Base-by-base conservation (phyloP, 2,329 filamentous ascomycete genomes). In the Sporothrix phasma region DNA sequence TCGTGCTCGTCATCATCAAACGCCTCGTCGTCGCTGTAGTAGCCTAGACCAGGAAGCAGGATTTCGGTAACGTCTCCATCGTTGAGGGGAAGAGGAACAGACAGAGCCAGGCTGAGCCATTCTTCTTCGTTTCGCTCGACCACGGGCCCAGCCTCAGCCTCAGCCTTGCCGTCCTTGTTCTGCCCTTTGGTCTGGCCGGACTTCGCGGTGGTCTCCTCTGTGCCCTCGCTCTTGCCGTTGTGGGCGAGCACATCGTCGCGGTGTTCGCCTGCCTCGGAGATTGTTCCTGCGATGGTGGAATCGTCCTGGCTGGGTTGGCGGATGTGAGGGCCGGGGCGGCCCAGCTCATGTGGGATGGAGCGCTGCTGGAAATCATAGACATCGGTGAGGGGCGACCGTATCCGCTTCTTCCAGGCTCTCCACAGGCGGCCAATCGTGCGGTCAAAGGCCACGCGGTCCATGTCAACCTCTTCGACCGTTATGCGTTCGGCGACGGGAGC, bases 351-450 rank as follows among this genome's bases (percentile, higher is more conserved):
- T 1, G 83, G 82, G 66, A 78, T 80, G 1, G 82, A 78, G 29
- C 80, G 77, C 41, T 78, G 74, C 54, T 79, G 76, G 58, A 78
- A 73, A 45, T 81, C 78, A 53, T 77, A 75, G 39, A 73, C 72
- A 26, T 81, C 79, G 39, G 77, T 74, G 29, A 72, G 73, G 0
- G 84, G 83, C 6, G 81, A 81, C 65, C 90, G 84, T 69, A 89
- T 81, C 67, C 88, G 85, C 77, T 96, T 96, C 76, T 94, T 91
- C 94, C 94, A 99, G 29, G 90, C 89, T 70, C 94, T 85, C 94
- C 94, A 99, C 49, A 97, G 79, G 58, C 92, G 83, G 22, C 94
- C 94, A 1, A 99, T 79, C 2, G 90, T 92, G 64, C 92, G 84
- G 72, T 96, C 95, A 66, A 97, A 80, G 7, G 93, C 93, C 68